These are phyloP conservation scores for Pleurotus sapidus DNA, from an alignment of 768 basidiomycete genomes.

Conservation along the genomic window DNA sequence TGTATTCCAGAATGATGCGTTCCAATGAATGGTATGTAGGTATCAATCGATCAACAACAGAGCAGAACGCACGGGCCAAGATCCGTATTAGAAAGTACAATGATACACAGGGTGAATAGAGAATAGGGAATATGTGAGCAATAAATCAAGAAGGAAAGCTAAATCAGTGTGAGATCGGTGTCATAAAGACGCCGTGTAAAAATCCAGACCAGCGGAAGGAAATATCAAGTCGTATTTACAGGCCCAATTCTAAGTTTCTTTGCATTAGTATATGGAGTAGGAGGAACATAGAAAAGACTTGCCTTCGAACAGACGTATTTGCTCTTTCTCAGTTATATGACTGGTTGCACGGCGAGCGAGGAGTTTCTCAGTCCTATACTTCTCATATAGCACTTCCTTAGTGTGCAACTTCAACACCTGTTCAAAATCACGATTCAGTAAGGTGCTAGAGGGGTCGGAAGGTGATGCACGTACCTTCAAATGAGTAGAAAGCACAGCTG, in stretches of 20 bases:
- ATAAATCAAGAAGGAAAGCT: background rate
- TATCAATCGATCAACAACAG: conserved; percentile 4
- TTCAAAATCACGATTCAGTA: background rate
- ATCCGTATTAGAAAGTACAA: conserved; percentile 8
- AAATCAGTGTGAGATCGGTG: too few relatives aligned
- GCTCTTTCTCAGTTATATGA: conserved; percentile 72
- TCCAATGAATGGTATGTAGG: background rate
- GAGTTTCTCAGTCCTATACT: conserved; percentile 88
- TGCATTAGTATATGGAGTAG: background rate
- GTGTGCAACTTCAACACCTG: conserved; percentile 82
- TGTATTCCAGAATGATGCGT: too few relatives aligned
- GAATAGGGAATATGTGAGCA: conserved; percentile 9
- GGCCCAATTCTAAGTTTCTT: background rate
- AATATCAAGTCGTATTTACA: background rate
- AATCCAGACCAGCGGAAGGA: background rate
- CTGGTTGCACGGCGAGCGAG: conserved; percentile 82
- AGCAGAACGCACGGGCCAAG: background rate
- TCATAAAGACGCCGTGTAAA: too few relatives aligned
- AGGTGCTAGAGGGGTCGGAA: conserved; percentile 2
- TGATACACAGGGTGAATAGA: conserved; percentile 12
- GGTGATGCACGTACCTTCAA: conserved; percentile 57
- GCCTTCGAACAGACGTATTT: conserved; percentile 75
- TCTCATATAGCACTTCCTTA: conserved; percentile 90
- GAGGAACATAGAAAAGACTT: conserved; percentile 12
- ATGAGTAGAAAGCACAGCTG: conserved; percentile 81